Base-by-base conservation (phyloP, 2,329 filamentous ascomycete species). In the Aspergillus fijiensis region DNA sequence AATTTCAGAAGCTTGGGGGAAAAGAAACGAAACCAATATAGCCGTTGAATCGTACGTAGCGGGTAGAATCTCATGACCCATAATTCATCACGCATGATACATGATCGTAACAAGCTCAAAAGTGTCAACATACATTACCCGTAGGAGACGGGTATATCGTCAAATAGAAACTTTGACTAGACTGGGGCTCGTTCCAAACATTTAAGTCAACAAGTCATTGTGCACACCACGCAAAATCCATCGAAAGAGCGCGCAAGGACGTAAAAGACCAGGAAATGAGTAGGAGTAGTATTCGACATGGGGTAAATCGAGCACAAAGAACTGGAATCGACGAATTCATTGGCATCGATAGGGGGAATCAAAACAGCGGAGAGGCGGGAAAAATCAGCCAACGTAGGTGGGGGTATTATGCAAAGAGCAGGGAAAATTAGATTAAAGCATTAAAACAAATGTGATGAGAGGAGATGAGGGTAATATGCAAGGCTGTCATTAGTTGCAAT, bases 21-120 rank as follows among this genome's bases (percentile, higher is more conserved):
- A 10, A 29, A 29, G 21, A 29, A 29, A 27, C 27, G 27, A 29
- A 29, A 7, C 7, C 27, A 29, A 29, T 10, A 29, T 29, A 29
- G 27, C 9, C 27, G 27, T 29, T 29, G 27, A 29, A 29, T 29
- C 27, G 12, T 35, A 35, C 33, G 33, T 35, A 35, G 33, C 11
- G 33, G 73, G 73, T 74, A 75, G 16, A 35, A 35, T 16, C 33
- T 35, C 33, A 4, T 35, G 33, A 35, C 14, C 33, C 33, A 16
- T 35, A 75, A 75, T 74, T 75, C 73, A 68, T 75, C 74, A 74
- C 74, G 74, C 74, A 76, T 74, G 73, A 75, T 76, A 74, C 74
- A 76, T 16, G 12, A 35, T 29, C 27, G 27, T 16, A 35, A 16
- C 11, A 35, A 16, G 33, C 33, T 35, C 33, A 12, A 16, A 29